A percentile compares a stretch with the other conserved stretches of the same genome.
Evolutionary conservation across 2,329 filamentous ascomycete genomes (phyloP).

Genomic region (Penicillium sp.): DNA sequence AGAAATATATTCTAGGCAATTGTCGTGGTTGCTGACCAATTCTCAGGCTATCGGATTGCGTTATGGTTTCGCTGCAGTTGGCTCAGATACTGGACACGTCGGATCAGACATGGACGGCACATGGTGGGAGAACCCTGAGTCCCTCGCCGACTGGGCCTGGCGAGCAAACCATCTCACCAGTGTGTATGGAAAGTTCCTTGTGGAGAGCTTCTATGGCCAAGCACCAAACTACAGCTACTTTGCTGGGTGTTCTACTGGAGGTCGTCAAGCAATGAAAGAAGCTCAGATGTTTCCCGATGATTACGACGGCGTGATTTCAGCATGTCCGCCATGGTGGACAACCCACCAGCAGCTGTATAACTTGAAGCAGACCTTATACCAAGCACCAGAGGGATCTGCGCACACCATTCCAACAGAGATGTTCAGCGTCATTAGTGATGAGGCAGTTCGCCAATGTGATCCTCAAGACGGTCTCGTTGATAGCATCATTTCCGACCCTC

Average conservation of each 20-base stretch:
- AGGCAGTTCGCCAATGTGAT: constrained; percentile 52
- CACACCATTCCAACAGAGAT: constrained; percentile 40
- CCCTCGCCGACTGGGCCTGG: not conserved
- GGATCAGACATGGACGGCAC: not conserved
- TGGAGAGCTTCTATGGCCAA: constrained; percentile 26
- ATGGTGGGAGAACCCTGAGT: not conserved
- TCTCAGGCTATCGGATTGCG: not conserved
- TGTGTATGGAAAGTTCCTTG: constrained; percentile 24
- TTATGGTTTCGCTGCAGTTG: not conserved
- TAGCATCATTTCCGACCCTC: constrained; percentile 48
- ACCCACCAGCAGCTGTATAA: constrained; percentile 45
- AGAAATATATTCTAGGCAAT: too few species aligned
- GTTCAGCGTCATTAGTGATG: constrained; percentile 44
- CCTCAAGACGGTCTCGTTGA: constrained; percentile 43
- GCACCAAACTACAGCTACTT: constrained; percentile 38
- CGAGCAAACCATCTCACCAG: not conserved
- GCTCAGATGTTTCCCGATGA: constrained; percentile 41
- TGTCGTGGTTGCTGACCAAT: too few species aligned
- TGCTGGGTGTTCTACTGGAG: constrained; percentile 44
- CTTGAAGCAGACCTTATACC: constrained; percentile 45
- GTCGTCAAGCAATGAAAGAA: constrained; percentile 42
- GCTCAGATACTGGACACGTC: not conserved
- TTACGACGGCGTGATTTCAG: constrained; percentile 44
- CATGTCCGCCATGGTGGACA: constrained; percentile 49
- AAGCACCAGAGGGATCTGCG: constrained; percentile 43